Conservation (phyloP, 176 grass and related monocot species). For the Ananas comosus region DNA sequence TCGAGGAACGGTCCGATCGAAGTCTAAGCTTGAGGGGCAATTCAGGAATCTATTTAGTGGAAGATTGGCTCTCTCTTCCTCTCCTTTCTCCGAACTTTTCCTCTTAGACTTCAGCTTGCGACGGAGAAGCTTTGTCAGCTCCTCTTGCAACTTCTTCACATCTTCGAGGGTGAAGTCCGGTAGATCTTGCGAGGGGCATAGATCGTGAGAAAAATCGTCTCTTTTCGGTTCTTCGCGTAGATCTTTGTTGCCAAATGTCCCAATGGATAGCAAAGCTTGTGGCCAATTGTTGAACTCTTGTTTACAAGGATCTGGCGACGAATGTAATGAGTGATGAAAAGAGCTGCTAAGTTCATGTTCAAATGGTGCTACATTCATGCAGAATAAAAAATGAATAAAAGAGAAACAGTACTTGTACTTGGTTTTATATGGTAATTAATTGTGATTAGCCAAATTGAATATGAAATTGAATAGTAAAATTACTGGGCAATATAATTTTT, state of each 20-base stretch:
- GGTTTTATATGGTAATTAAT: background rate
- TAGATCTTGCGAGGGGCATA: constrained; percentile 15
- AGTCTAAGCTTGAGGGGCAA: constrained; percentile 24
- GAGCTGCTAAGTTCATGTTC: background rate
- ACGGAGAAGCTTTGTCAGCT: constrained; percentile 21
- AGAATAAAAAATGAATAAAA: background rate
- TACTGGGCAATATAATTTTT: too few relatives aligned
- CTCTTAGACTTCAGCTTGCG: constrained; percentile 15
- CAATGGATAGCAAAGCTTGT: constrained; percentile 37
- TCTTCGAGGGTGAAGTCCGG: constrained; percentile 24
- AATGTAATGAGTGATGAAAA: constrained; percentile 1
- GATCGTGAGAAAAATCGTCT: background rate
- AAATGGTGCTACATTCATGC: too few relatives aligned
- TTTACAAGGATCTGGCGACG: constrained; percentile 3
- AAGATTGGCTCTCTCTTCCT: constrained; percentile 20
- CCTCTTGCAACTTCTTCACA: constrained; percentile 32
- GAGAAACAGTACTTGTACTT: background rate
- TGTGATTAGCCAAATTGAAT: background rate
- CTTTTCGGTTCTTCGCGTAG: background rate
- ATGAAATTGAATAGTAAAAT: too few relatives aligned
- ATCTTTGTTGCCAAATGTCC: constrained; percentile 32
- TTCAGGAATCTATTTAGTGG: constrained; percentile 29
- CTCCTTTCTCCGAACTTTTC: background rate
- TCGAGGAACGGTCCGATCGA: constrained; percentile 12
- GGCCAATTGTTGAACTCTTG: constrained; percentile 22